These are phyloP conservation scores for Dioszegia hungarica DNA, from an alignment of 768 basidiomycete species.

Conservation along the genomic window DNA sequence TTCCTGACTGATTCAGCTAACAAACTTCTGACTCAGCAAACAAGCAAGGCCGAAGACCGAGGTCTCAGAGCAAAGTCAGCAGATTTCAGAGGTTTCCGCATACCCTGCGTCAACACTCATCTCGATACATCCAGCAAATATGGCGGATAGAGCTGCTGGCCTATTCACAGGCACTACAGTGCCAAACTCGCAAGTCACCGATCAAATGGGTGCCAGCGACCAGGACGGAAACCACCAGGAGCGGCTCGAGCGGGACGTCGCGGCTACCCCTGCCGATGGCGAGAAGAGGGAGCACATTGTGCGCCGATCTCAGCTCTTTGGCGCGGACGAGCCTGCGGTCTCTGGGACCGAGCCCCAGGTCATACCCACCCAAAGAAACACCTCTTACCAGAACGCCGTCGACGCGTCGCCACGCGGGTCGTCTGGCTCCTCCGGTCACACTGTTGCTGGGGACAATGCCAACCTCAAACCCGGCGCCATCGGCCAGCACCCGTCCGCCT, in stretches of 20 bases:
- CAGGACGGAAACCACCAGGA: background rate
- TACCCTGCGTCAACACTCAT: background rate
- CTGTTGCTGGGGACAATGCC: background rate
- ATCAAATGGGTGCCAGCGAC: background rate
- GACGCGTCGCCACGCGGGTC: no score
- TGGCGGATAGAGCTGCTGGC: background rate
- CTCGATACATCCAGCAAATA: background rate
- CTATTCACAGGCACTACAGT: background rate
- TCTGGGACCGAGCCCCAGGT: constrained; percentile 2
- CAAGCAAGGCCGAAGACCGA: no score
- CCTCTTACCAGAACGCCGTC: background rate
- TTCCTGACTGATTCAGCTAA: no score
- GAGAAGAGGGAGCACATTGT: no score
- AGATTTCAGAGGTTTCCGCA: no score
- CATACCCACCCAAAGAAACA: background rate
- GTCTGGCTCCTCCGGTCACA: background rate
- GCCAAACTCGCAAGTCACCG: background rate
- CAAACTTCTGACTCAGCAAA: no score
- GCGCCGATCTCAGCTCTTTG: no score
- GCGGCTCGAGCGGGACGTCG: background rate
- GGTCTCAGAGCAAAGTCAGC: no score
- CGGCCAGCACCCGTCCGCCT: constrained; percentile 1
- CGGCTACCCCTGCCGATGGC: background rate
- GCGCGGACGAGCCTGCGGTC: no score
- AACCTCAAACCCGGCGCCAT: background rate